These are phyloP conservation scores for Xylaria sp. DNA, from an alignment of 2,329 filamentous ascomycete species.

Conservation along the genomic window DNA sequence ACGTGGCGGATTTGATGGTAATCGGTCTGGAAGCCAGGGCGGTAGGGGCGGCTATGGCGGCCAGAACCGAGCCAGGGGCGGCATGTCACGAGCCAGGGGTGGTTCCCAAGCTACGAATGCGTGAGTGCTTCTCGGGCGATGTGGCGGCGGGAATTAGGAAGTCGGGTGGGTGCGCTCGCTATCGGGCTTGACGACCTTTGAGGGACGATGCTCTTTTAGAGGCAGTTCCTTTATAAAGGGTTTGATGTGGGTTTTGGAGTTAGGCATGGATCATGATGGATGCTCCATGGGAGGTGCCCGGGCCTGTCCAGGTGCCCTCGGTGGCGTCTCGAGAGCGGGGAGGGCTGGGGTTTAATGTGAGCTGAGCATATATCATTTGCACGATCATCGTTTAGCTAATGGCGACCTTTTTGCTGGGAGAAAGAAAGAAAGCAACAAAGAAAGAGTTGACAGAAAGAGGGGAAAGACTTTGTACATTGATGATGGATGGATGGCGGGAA, in stretches of 20 bases:
- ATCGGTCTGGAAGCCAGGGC: conserved; percentile 62
- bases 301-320: conserved; percentile 8
- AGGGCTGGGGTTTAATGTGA: conserved; percentile 28
- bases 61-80: conserved; percentile 67
- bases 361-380: conserved; percentile 30
- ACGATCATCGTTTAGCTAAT: conserved; percentile 30
- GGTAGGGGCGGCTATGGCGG: conserved; percentile 71
- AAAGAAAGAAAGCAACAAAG: too few relatives aligned
- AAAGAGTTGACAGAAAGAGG: too few relatives aligned
- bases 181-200: conserved; percentile 5
- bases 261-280: conserved; percentile 18
- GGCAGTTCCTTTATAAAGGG: conserved; percentile 16
- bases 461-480: conserved; percentile 36
- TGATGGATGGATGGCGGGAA: conserved; percentile 38
- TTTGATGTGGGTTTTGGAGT: conserved; percentile 25
- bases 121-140: conserved; percentile 34
- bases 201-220: conserved; percentile 4
- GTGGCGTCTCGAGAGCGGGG: conserved; percentile 18
- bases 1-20: conserved; percentile 65
- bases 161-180: conserved; percentile 1
- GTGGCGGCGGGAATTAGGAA: conserved; percentile 2
- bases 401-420: conserved; percentile 17
- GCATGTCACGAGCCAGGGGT: conserved; percentile 64
- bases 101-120: conserved; percentile 58
- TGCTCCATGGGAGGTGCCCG: conserved; percentile 24